Evolutionary conservation across 345 rosid species (phyloP), one percentile per base, ranked within the genome.

Genomic region (Toxicodendron radicans): DNA sequence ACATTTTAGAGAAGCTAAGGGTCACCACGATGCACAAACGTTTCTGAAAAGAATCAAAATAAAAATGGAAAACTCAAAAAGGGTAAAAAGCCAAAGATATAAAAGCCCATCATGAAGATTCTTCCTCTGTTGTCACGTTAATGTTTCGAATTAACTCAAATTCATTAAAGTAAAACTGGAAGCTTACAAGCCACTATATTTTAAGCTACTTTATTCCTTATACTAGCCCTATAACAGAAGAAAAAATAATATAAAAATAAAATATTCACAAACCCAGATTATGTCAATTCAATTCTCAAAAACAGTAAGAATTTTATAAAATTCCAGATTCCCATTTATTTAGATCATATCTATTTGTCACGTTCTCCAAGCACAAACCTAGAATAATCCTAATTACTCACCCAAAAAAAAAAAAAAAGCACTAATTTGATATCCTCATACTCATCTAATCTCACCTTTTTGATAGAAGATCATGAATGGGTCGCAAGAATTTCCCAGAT

Each of bases 381-480:
- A 51, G 5, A 18, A 51, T 51, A 16, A 2, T 51, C 16, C 6
- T 51, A 51, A 51, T 51, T 2, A 16, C 17, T 51, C 18, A 13
- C n/a, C 54, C 7, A 51, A 3, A 13, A 13, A 2, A 3, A 49
- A 49, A 49, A 2, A 0, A 5, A 49, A 30, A 30, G 27, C n/a
- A n/a, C 4, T 12, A 18, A 68, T 51, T 68, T 9, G 16, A 33
- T 13, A 65, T 21, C 5, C 16, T 70, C 14, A 5, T 38, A 54
- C 8, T 38, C 33, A 21, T 57, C 41, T 27, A 70, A 27, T 46
- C 9, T 23, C 24, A 71, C 74, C 66, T 62, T 71, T 35, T 71
- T 23, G 54, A 32, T 32, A 71, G 43, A 30, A 71, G 27, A 30
- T 14, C 43, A 27, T 60, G 66, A 1, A 71, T 27, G 27, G 66